Base-by-base conservation (phyloP, 306 rosid genomes). In the Acmispon strigosus region DNA sequence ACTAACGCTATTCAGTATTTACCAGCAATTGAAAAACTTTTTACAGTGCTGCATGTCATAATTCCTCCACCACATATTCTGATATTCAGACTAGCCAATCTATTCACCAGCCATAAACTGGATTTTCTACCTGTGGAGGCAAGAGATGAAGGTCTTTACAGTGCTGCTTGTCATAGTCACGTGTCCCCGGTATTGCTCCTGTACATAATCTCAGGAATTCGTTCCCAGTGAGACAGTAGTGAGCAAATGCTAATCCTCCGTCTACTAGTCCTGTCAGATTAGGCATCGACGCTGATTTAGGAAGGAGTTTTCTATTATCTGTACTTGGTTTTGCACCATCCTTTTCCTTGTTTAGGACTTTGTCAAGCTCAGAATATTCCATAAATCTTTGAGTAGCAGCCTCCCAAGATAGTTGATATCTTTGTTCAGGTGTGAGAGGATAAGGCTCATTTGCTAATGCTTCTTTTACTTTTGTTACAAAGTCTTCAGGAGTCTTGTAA, bases 201-300 rank as follows among this genome's bases (percentile, higher is more conserved):
- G 96, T 84, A 76, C 96, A 91, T 6, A 63, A 81, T 74, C 99
- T 83, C 62, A 94, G 89, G 67, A 94, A 81, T 72, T 94, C 97
- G 9, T 86, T 94, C 49, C 99, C 99, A 0, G 97, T 94, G 74
- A 94, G 74, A 72, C 96, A 94, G 60, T 94, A 79, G 78, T 94
- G 99, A 74, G 96, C 95, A 62, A 94, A 91, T 57, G 99, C 97
- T 78, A 94, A 80, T 73, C 99, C 96, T 47, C 99, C 97, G 66
- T 94, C 97, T 3, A 86, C 90, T 54, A 86, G 27, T 24, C 71
- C 84, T 8, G 90, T 50, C 82, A 94, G 73, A 73, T 76, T 79
- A 15, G 92, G 96, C 81, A 85, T 39, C 14, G 97, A 84, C 4
- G 49, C 78, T 5, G 97, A 89, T 66, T 78, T 84, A 20, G 64